Evolutionary conservation across 805 yeast species (phyloP), one percentile per base, ranked within the genome.

Genomic region (Wickerhamiella kurtzmanii): DNA sequence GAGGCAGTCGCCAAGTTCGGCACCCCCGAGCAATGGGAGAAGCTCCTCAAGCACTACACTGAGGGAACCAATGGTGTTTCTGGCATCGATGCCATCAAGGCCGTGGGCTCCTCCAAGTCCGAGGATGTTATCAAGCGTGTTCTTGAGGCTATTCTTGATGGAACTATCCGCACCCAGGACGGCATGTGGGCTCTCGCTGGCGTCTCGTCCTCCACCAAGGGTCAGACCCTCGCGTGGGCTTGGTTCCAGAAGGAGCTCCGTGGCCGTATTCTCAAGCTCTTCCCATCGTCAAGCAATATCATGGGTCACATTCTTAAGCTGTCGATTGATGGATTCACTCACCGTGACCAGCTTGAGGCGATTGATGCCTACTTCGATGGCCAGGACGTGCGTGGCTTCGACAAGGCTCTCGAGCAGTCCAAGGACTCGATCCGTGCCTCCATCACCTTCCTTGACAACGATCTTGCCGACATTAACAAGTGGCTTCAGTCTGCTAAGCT

Each of bases 221-320:
- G 95, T 67, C 69, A 81, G 49, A 75, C 76, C 54, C 73, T 76
- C 11, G 65, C 80, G 53, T 88, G 88, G 85, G 47, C 58, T 16
- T 89, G 95, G 95, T 59, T 77, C 55, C 71, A 73, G 56, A 57
- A 50, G 13, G 79, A 88, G 64, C 89, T 94, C 89, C n/a, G 8
- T 6, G 86, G 77, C 48, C 72, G 68, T 41, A 60, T 89, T 50
- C 65, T 66, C 56, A 72, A 76, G 61, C 68, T 73, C 58, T 73
- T 86, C 60, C 95, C 96, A 44, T 85, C 94, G 15, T 81, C 85
- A 11, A 72, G 81, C 53, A 72, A 86, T 20, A 77, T 87, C 84
- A 70, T 89, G 56, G 82, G 89, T 18, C 70, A 80, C 17, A 79
- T 92, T 49, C 82, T 89, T 37, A 69, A 72, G 28, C 52, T 82